Evolutionary conservation across 2,329 filamentous ascomycete genomes (phyloP), one percentile per base, ranked within the genome.

Genomic region (Aureobasidium sp.): DNA sequence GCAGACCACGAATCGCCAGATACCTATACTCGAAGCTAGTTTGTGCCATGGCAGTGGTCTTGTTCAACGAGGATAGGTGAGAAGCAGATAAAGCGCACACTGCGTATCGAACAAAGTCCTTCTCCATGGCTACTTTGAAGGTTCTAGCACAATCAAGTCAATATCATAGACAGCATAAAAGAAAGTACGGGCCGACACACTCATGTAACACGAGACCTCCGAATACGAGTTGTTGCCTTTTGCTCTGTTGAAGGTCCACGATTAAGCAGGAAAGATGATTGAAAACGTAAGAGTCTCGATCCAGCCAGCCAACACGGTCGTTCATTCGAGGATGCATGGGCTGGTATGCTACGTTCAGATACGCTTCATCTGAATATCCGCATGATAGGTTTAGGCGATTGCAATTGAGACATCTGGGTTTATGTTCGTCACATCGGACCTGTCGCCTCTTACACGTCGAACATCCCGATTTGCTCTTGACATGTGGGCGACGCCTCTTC

Each of bases 61-160:
- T 46, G 9, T 39, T 57, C 12, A 57, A 15, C 3, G 41, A 46
- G 8, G 53, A 32, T 3, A 57, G 53, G 36, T 57, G 53, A 8
- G 37, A 43, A 32, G 53, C 53, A 32, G 53, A 43, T 20, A 57
- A 15, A 46, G 37, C 53, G 36, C 53, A 57, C 17, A 57, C 44
- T 13, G 37, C 37, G 13, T 57, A 26, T 44, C 53, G 36, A 32
- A 57, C 53, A 34, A 57, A 57, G 6, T 57, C 37, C n/a, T 24
- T 43, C 12, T 57, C 24, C 17, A 32, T 57, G 5, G 53, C 53
- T 37, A 57, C 32, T 15, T 46, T 57, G 36, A 43, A 46, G 26
- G 26, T 43, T 20, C 53, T 57, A 37, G 26, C n/a, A 57, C 0
- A 56, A 44, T 57, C 26, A 44, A 26, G 20, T 57, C 17, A 26